Conservation (phyloP, 257 asterid species). For the Solanum raphanifolium region DNA sequence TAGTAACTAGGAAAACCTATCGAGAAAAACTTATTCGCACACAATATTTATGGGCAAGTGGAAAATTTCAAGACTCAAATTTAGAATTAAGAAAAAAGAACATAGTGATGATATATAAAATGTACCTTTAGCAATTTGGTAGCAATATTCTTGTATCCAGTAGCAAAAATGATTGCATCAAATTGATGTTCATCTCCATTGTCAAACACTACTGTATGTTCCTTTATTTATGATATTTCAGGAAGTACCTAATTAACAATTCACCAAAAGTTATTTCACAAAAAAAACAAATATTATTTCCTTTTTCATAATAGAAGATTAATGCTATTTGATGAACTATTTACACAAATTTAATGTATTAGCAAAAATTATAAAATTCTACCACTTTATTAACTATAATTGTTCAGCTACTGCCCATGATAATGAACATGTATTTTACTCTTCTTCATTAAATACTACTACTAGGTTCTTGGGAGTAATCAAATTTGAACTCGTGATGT, state of each 20-base stretch:
- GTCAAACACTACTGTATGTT: neutral
- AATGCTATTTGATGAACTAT: too few relatives aligned
- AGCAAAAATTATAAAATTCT: too few relatives aligned
- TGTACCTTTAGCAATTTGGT: slow-evolving; percentile 31
- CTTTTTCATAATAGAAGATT: too few relatives aligned
- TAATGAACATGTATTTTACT: too few relatives aligned
- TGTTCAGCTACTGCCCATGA: too few relatives aligned
- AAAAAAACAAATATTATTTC: too few relatives aligned
- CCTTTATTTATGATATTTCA: neutral
- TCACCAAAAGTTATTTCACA: too few relatives aligned
- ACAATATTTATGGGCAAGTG: neutral
- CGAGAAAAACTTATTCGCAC: neutral
- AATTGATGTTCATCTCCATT: slow-evolving; percentile 2
- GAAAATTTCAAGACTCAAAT: neutral
- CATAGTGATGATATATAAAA: too few relatives aligned
- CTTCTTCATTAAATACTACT: too few relatives aligned
- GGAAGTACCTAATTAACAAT: slow-evolving; percentile 28
- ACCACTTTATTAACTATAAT: too few relatives aligned
- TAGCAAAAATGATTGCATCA: slow-evolving; percentile 29
- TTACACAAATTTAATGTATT: too few relatives aligned
- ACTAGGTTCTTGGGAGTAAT: neutral
- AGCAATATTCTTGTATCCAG: slow-evolving; percentile 45
- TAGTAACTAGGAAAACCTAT: too few relatives aligned
- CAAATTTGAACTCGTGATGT: neutral
- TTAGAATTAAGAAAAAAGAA: neutral